Evolutionary conservation across 495 filamentous ascomycete species (phyloP).

Genomic region (Aspergillus cavernicola): DNA sequence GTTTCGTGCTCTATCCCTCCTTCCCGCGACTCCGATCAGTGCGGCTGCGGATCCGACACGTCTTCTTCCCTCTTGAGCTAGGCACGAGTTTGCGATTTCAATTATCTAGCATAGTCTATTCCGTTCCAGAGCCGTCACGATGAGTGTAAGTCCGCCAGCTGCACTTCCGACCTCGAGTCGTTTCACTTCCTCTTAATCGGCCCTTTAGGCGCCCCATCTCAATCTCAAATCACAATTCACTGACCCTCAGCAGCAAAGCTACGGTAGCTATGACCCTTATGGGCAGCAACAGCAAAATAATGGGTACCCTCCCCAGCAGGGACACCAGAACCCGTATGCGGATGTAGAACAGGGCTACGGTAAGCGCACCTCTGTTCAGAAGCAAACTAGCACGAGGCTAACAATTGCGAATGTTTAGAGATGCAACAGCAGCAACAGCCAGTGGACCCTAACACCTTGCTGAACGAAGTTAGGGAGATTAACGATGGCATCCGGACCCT

Average conservation of each 20-base stretch:
- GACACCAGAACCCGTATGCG: constrained; percentile 46
- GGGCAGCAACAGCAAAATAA: constrained; percentile 36
- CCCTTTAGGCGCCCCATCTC: background rate
- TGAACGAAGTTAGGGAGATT: constrained; percentile 79
- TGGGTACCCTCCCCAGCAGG: too few species aligned
- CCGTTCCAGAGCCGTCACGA: background rate
- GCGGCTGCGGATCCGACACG: background rate
- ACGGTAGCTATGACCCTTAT: constrained; percentile 40
- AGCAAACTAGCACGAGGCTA: background rate
- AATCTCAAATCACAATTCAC: too few species aligned
- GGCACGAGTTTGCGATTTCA: background rate
- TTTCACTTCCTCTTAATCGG: background rate
- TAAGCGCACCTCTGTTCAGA: constrained; percentile 21
- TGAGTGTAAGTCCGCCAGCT: constrained; percentile 13
- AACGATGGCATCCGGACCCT: constrained; percentile 61
- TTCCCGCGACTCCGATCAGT: constrained; percentile 7
- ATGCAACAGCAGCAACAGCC: constrained; percentile 25
- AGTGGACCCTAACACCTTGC: constrained; percentile 64
- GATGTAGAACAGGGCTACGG: constrained; percentile 38
- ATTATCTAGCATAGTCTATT: background rate
- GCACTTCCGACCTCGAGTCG: too few species aligned
- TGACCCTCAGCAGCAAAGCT: background rate
- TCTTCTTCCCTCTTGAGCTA: background rate
- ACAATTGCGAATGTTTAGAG: background rate
- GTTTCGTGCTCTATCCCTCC: constrained; percentile 7